phyloP scores from a whole-genome alignment of 805 yeast species.

The Candida andamanensis region DNA sequence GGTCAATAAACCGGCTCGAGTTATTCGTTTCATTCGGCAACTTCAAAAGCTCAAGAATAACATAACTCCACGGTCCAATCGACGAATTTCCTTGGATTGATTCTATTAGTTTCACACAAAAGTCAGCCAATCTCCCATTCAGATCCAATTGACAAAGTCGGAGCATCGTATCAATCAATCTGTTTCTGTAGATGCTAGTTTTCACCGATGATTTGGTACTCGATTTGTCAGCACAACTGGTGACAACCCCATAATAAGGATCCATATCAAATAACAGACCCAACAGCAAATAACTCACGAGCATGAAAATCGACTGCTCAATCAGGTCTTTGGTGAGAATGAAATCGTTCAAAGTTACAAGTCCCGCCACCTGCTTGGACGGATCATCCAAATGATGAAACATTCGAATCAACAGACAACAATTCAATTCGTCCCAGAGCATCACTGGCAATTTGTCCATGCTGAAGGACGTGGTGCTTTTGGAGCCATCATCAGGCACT shows the following conservation, averaged over 20 bases:
- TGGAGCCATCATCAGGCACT: constrained; percentile 10
- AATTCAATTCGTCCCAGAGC: constrained; percentile 58
- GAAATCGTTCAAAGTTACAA: constrained; percentile 44
- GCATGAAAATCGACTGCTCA: constrained; percentile 24
- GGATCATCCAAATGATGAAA: constrained; percentile 49
- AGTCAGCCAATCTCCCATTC: constrained; percentile 20
- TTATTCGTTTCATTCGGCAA: constrained; percentile 16
- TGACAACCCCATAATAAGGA: constrained; percentile 25
- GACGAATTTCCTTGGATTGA: no score
- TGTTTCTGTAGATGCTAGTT: constrained; percentile 40
- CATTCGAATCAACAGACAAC: constrained; percentile 52
- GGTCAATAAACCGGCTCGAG: constrained; percentile 19
- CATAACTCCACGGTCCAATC: constrained; percentile 17
- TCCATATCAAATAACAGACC: constrained; percentile 43
- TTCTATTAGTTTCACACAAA: constrained; percentile 32
- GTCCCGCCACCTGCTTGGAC: constrained; percentile 54
- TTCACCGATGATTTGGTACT: constrained; percentile 8
- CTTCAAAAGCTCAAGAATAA: constrained; percentile 21
- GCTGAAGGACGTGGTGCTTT: constrained; percentile 1
- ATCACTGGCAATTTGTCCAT: constrained; percentile 2
- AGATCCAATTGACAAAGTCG: constrained; percentile 34
- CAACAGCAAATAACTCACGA: constrained; percentile 42
- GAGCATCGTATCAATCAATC: constrained; percentile 47
- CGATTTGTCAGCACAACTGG: constrained; percentile 23
- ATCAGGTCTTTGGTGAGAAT: constrained; percentile 17